A percentile compares a stretch with the other conserved stretches of the same genome.
Evolutionary conservation across 1,139 yeast genomes (phyloP).

Genomic region (Candida pseudoviswanathii): DNA sequence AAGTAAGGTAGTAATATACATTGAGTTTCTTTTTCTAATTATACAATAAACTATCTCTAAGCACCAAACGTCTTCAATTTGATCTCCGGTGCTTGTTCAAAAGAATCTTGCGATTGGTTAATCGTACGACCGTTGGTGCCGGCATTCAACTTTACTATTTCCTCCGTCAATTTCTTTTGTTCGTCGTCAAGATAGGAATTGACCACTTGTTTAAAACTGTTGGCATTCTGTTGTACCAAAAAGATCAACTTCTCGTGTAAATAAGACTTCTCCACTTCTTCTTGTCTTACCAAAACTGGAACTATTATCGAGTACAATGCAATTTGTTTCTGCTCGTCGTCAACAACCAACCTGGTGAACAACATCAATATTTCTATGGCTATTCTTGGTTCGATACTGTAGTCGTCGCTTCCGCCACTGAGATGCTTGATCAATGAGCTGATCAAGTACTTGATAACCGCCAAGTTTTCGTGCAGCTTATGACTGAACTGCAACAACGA

Average conservation of each 20-base stretch:
- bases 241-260: conserved; percentile 54
- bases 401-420: conserved; percentile 15
- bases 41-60: conserved; percentile 3
- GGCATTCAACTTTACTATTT: conserved; percentile 33
- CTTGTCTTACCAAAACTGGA: conserved; percentile 50
- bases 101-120: conserved; percentile 7
- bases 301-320: conserved; percentile 47
- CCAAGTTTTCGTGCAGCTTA: conserved; percentile 24
- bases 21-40: not conserved
- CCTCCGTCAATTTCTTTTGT: conserved; percentile 45
- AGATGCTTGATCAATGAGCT: conserved; percentile 26
- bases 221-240: conserved; percentile 51
- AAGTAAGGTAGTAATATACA: not conserved
- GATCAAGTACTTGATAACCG: conserved; percentile 36
- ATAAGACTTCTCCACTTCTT: conserved; percentile 35
- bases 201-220: conserved; percentile 56
- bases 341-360: conserved; percentile 39
- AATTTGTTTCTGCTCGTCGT: conserved; percentile 30
- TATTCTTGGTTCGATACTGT: conserved; percentile 36
- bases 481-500: conserved; percentile 51
- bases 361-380: conserved; percentile 57
- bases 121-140: conserved; percentile 6
- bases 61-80: conserved; percentile 39
- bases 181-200: conserved; percentile 32
- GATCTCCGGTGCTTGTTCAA: conserved; percentile 27